These are phyloP conservation scores for Leccinum longicurvipes DNA, from an alignment of 768 basidiomycete genomes.

Conservation along the genomic window DNA sequence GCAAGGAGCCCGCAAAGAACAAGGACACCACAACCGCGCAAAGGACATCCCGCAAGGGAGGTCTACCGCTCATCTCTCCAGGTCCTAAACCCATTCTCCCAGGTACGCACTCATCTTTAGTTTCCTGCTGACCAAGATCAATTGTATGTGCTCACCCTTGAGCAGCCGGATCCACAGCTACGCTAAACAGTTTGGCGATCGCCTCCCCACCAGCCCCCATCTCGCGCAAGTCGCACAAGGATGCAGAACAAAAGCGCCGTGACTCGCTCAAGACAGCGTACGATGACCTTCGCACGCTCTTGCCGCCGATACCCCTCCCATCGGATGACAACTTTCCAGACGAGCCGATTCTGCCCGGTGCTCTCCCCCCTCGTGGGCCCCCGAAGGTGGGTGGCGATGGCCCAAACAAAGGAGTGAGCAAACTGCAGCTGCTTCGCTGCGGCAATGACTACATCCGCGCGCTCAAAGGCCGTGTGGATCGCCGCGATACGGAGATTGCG, in stretches of 20 bases:
- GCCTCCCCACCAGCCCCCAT: slow-evolving; percentile 39
- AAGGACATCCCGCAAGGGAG: slow-evolving; percentile 29
- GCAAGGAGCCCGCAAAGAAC: slow-evolving; percentile 28
- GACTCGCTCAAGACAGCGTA: slow-evolving; percentile 95
- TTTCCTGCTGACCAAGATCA: background rate
- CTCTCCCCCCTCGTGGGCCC: slow-evolving; percentile 85
- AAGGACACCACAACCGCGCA: slow-evolving; percentile 22
- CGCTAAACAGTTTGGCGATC: slow-evolving; percentile 24
- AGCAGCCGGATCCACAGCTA: slow-evolving; percentile 34
- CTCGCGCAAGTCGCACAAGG: slow-evolving; percentile 87
- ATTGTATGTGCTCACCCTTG: slow-evolving; percentile 2
- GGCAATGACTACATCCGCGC: slow-evolving; percentile 85
- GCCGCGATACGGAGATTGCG: slow-evolving; percentile 76
- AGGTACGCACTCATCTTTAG: slow-evolving; percentile 38
- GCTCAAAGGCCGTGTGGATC: slow-evolving; percentile 72
- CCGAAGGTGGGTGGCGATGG: slow-evolving; percentile 83
- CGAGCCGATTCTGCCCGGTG: slow-evolving; percentile 80
- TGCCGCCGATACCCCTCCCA: slow-evolving; percentile 86
- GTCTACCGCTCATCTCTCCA: slow-evolving; percentile 42
- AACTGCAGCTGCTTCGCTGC: slow-evolving; percentile 86
- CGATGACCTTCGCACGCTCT: slow-evolving; percentile 74
- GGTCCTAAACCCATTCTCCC: slow-evolving; percentile 72
- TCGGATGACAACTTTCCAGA: slow-evolving; percentile 67
- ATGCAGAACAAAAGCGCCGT: slow-evolving; percentile 94
- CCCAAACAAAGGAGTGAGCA: slow-evolving; percentile 94